Evolutionary conservation across 139 green algal species (phyloP).

Genomic region (Pseudopediastrum boryanum): DNA sequence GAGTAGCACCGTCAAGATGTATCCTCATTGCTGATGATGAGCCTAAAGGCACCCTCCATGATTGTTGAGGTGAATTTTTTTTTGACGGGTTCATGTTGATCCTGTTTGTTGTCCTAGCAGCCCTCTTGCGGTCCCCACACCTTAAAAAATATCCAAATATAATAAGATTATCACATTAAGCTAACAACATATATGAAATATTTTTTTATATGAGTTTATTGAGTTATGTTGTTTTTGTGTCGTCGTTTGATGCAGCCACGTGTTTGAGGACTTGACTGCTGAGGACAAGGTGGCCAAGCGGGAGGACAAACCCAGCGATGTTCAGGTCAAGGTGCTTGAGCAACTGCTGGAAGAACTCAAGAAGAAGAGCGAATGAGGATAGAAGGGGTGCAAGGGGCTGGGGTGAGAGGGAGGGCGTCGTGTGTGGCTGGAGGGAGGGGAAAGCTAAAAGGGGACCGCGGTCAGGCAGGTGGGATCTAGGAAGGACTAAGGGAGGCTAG

Average conservation of each 20-base stretch:
- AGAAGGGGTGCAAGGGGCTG: too few species aligned
- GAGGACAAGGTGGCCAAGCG: conserved; percentile 7
- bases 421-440: too few species aligned
- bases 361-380: too few species aligned
- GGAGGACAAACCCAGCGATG: neutral
- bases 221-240: neutral
- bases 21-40: too few species aligned
- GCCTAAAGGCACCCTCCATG: too few species aligned
- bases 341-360: conserved; percentile 25
- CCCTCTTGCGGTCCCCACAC: neutral
- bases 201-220: neutral
- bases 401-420: too few species aligned
- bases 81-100: neutral
- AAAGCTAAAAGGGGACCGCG: too few species aligned
- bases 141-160: neutral
- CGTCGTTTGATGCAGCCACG: conserved; percentile 53
- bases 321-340: conserved; percentile 28
- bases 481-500: too few species aligned
- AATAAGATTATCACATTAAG: neutral
- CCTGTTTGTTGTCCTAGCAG: neutral
- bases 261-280: conserved; percentile 60
- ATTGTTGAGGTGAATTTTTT: neutral
- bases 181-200: neutral
- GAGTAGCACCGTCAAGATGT: too few species aligned
- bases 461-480: too few species aligned